Percentiles rank a stretch among this genome's conserved stretches.
Conservation (phyloP, 2,329 filamentous ascomycete genomes). For the Fusarium praegraminearum region DNA sequence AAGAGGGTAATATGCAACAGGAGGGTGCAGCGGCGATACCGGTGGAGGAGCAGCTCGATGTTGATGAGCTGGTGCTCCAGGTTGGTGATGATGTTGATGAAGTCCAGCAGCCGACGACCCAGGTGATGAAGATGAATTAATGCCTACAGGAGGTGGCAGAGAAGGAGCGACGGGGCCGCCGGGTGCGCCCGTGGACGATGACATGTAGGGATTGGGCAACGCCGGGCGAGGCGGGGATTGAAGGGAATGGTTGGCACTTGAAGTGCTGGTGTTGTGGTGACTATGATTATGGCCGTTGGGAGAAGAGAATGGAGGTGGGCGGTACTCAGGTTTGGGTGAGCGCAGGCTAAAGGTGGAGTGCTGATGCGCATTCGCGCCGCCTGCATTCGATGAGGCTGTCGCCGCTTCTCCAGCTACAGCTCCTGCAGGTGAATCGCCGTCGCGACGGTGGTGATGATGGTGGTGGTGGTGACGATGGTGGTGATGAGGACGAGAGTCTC, state of each 20-base stretch:
- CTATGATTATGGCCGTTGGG: conserved; percentile 47
- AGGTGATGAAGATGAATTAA: conserved; percentile 43
- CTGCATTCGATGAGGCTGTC: conserved; percentile 40
- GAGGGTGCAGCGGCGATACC: conserved; percentile 59
- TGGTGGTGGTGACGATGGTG: conserved; percentile 54
- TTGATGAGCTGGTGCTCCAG: conserved; percentile 40
- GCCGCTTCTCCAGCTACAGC: conserved; percentile 36
- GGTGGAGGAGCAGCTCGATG: conserved; percentile 48
- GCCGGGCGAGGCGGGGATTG: conserved; percentile 51
- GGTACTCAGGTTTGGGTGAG: conserved; percentile 61
- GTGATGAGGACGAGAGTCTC: conserved; percentile 50
- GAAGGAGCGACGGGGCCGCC: conserved; percentile 50
- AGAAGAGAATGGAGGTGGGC: conserved; percentile 50
- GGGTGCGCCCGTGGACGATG: conserved; percentile 50
- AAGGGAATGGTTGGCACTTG: conserved; percentile 47
- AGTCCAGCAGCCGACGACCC: conserved; percentile 31
- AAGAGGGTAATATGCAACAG: conserved; percentile 56
- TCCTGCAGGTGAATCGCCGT: conserved; percentile 49
- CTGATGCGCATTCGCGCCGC: conserved; percentile 52
- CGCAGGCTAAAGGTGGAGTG: conserved; percentile 62
- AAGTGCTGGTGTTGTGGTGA: conserved; percentile 46
- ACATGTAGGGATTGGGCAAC: conserved; percentile 53
- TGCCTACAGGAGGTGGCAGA: conserved; percentile 49
- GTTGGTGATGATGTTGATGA: conserved; percentile 47
- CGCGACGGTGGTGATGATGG: conserved; percentile 57